Percentiles rank a stretch among this genome's conserved stretches.
Conservation (phyloP, 139 green algal species). For the Chlorella sp. region DNA sequence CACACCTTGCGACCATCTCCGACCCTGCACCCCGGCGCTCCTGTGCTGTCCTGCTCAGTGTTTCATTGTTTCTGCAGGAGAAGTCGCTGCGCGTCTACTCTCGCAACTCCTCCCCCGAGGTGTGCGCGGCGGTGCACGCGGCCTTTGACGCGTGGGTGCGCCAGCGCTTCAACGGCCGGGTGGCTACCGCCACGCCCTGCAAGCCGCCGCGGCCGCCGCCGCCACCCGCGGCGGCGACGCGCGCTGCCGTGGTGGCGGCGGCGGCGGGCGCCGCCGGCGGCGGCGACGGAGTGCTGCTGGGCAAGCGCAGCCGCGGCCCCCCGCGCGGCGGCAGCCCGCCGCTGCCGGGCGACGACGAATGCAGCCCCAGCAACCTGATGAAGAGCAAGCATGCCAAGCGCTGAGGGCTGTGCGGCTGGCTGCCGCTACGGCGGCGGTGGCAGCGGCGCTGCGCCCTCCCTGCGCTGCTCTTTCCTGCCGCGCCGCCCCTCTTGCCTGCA, state of each 20-base stretch:
- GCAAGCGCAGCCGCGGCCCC: background rate
- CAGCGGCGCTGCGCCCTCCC: too few relatives aligned
- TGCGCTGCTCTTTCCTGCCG: too few relatives aligned
- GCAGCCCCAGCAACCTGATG: constrained; percentile 5
- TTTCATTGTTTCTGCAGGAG: constrained; percentile 50
- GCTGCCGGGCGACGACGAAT: background rate
- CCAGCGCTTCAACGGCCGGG: too few relatives aligned
- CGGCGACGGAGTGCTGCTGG: background rate
- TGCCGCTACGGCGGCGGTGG: too few relatives aligned
- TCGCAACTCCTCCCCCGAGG: constrained; percentile 22
- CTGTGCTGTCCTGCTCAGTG: too few relatives aligned
- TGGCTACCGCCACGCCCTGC: constrained; percentile 7
- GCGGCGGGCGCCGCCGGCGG: background rate
- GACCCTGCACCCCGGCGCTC: too few relatives aligned
- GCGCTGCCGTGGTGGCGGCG: too few relatives aligned
- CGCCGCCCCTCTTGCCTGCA: too few relatives aligned
- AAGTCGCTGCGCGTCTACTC: constrained; percentile 60
- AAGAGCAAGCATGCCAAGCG: background rate
- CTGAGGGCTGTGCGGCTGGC: too few relatives aligned
- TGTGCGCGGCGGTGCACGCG: constrained; percentile 36
- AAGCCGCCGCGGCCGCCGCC: constrained; percentile 17
- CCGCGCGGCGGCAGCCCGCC: background rate
- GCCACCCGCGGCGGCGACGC: background rate
- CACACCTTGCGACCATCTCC: too few relatives aligned
- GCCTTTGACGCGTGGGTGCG: constrained; percentile 47